A percentile compares a stretch with the other conserved stretches of the same genome.
Evolutionary conservation across 2,329 filamentous ascomycete genomes (phyloP).

Genomic region (Orbilia javanica): DNA sequence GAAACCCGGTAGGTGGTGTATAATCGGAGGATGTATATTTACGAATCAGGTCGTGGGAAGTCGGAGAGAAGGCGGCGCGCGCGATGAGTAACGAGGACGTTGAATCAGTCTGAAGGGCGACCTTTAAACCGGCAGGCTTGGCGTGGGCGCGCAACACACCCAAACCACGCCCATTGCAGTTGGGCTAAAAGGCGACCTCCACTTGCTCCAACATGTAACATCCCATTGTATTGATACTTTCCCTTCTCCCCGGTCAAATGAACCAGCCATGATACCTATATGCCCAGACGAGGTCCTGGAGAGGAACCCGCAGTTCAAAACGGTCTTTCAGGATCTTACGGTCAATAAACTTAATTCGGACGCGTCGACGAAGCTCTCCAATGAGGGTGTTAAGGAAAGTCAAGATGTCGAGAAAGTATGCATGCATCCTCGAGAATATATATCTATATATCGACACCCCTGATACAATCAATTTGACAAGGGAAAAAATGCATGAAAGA

Average conservation of each 20-base stretch:
- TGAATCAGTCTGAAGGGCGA: background rate
- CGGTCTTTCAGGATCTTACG: constrained; percentile 60
- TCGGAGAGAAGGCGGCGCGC: background rate
- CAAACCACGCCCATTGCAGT: background rate
- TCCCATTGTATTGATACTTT: background rate
- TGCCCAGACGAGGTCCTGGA: constrained; percentile 59
- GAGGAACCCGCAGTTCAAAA: constrained; percentile 61
- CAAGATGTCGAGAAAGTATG: constrained; percentile 54
- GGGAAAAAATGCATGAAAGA: background rate
- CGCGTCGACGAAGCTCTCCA: constrained; percentile 53
- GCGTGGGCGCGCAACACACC: constrained; percentile 41
- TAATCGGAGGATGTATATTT: background rate
- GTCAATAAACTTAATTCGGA: constrained; percentile 60
- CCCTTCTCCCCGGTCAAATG: background rate
- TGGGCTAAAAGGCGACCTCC: background rate
- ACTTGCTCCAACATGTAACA: background rate
- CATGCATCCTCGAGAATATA: background rate
- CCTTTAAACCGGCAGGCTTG: constrained; percentile 20
- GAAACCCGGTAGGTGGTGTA: background rate
- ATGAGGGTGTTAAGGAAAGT: constrained; percentile 40
- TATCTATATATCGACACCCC: background rate
- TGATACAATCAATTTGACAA: background rate
- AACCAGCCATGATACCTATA: constrained; percentile 60
- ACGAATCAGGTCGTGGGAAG: background rate
- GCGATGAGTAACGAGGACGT: constrained; percentile 42